Evolutionary conservation across 306 rosid genomes (phyloP).

Genomic region (Prunus persica): DNA sequence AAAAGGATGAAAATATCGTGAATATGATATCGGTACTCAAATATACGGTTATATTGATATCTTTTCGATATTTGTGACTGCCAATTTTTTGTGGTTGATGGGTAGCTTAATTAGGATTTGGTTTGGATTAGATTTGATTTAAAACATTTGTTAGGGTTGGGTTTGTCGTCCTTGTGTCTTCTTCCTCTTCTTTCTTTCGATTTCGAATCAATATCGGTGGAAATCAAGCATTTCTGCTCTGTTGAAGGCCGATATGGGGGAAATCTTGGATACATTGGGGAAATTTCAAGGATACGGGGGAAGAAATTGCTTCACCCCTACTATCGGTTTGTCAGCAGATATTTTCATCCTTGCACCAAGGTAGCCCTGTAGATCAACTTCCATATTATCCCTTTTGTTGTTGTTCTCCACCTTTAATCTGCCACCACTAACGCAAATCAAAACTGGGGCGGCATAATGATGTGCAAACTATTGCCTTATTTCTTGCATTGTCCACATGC

Average conservation of each 20-base stretch:
- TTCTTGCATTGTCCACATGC: constrained; percentile 7
- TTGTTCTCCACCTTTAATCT: neutral
- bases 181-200: neutral
- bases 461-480: constrained; percentile 12
- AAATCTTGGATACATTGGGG: neutral
- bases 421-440: neutral
- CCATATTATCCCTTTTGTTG: neutral
- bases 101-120: neutral
- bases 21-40: neutral
- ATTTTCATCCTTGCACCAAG: neutral
- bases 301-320: too few species aligned
- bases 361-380: neutral
- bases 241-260: neutral
- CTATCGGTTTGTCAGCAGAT: neutral
- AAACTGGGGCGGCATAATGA: neutral
- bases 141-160: neutral
- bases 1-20: neutral
- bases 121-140: too few species aligned
- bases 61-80: neutral
- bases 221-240: neutral
- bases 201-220: neutral
- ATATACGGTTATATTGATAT: too few species aligned
- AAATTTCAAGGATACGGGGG: neutral
- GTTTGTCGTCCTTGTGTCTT: neutral
- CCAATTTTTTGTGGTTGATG: neutral